phyloP scores from a whole-genome alignment of 345 rosid species.

The Salix suchowensis region DNA sequence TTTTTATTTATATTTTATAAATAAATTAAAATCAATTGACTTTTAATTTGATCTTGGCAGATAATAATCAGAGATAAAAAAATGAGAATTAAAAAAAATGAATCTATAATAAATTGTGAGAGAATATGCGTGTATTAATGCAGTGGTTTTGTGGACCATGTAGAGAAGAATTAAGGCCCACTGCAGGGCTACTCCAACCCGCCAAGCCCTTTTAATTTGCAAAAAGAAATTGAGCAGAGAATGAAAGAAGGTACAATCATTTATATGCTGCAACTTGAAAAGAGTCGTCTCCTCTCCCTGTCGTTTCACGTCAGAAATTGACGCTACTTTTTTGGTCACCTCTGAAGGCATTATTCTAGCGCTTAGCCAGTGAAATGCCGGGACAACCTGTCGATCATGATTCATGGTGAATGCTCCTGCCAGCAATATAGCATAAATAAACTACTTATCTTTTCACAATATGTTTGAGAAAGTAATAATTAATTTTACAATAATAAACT shows the following conservation, averaged over 20 bases:
- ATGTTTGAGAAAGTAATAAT: neutral
- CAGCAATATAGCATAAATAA: neutral
- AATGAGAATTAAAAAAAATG: too few relatives aligned
- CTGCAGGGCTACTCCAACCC: too few relatives aligned
- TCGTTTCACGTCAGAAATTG: neutral
- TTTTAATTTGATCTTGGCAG: too few relatives aligned
- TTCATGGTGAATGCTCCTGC: neutral
- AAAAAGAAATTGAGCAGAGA: neutral
- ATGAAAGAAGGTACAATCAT: neutral
- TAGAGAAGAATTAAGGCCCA: too few relatives aligned
- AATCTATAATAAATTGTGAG: too few relatives aligned
- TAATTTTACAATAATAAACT: neutral
- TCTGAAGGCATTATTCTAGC: neutral
- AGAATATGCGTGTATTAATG: too few relatives aligned
- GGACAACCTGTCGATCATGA: neutral
- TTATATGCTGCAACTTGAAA: neutral
- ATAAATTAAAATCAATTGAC: too few relatives aligned
- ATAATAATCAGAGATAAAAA: too few relatives aligned
- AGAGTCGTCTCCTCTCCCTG: neutral
- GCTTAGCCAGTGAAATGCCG: neutral
- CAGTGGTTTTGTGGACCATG: too few relatives aligned
- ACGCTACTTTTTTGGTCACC: neutral
- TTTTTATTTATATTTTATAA: too few relatives aligned
- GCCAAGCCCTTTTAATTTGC: too few relatives aligned
- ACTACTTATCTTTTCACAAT: neutral